Evolutionary conservation across 192 early-diverging fungal species (phyloP).

Genomic region (Podila horticola): DNA sequence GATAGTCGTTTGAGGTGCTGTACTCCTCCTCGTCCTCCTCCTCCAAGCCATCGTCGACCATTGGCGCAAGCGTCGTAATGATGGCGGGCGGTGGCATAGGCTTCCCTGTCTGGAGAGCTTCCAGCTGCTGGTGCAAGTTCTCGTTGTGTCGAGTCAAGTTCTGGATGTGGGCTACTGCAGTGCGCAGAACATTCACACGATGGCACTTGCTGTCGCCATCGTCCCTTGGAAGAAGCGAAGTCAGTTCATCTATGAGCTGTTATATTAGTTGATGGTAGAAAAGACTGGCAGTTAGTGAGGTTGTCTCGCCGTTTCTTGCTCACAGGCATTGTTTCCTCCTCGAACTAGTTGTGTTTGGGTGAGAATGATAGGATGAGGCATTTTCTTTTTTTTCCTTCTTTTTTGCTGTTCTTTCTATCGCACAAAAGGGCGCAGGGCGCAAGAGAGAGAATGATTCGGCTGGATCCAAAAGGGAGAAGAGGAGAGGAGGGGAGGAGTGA

Average conservation of each 20-base stretch:
- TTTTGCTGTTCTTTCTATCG: no score
- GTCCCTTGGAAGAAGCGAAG: constrained; percentile 47
- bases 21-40: constrained; percentile 3
- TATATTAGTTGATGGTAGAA: background rate
- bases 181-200: constrained; percentile 55
- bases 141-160: constrained; percentile 67
- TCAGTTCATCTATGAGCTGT: constrained; percentile 58
- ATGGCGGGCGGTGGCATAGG: constrained; percentile 27
- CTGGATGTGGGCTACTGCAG: constrained; percentile 65
- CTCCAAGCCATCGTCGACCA: background rate
- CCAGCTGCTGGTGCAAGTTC: constrained; percentile 39
- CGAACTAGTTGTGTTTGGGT: constrained; percentile 5
- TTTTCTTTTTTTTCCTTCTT: background rate
- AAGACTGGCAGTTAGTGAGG: background rate
- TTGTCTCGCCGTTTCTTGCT: no score
- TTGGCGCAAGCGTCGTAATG: constrained; percentile 22
- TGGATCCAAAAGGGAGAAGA: background rate
- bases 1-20: background rate
- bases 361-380: background rate
- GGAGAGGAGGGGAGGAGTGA: background rate
- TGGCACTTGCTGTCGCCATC: constrained; percentile 54
- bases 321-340: no score
- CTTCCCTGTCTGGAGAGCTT: constrained; percentile 13
- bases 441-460: background rate
- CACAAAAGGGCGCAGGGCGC: background rate